Conservation (phyloP, 1,284 basidiomycete genomes). For the Calocybe gambosa region DNA sequence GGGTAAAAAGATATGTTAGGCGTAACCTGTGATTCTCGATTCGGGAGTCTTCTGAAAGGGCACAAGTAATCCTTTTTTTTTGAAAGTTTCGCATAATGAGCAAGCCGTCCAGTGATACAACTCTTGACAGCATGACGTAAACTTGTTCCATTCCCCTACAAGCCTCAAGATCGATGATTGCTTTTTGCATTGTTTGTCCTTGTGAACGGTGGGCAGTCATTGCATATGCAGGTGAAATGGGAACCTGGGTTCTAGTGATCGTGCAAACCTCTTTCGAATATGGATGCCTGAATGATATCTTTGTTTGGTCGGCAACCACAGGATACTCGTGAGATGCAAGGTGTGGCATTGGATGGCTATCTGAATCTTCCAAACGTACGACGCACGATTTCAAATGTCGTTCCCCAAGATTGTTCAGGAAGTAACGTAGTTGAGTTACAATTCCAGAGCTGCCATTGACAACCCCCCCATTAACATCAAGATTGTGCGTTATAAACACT, state of each 20-base stretch:
- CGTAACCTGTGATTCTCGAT: not conserved
- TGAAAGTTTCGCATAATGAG: constrained; percentile 22
- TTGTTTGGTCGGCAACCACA: constrained; percentile 17
- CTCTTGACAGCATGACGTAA: constrained; percentile 12
- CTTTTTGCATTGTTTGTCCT: constrained; percentile 6
- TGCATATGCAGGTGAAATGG: constrained; percentile 25
- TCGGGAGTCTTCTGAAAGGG: constrained; percentile 18
- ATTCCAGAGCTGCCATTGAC: constrained; percentile 29
- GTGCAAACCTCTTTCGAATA: constrained; percentile 12
- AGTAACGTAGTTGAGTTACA: constrained; percentile 21
- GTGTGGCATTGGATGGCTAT: constrained; percentile 11
- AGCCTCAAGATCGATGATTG: constrained; percentile 5
- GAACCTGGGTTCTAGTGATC: constrained; percentile 23
- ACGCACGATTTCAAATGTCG: constrained; percentile 21
- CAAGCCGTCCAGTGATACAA: constrained; percentile 20
- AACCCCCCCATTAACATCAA: constrained; percentile 25
- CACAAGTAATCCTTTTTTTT: constrained; percentile 13
- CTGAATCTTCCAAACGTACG: constrained; percentile 9
- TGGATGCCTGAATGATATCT: constrained; percentile 20
- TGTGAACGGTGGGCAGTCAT: constrained; percentile 27
- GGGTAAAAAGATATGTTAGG: not conserved
- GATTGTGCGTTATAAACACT: constrained; percentile 27
- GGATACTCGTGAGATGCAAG: constrained; percentile 13
- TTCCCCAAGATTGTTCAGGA: constrained; percentile 12
- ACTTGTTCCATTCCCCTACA: constrained; percentile 6